Evolutionary conservation across 352 stramenopile species (phyloP).

Genomic region (Phytophthora tubulina): DNA sequence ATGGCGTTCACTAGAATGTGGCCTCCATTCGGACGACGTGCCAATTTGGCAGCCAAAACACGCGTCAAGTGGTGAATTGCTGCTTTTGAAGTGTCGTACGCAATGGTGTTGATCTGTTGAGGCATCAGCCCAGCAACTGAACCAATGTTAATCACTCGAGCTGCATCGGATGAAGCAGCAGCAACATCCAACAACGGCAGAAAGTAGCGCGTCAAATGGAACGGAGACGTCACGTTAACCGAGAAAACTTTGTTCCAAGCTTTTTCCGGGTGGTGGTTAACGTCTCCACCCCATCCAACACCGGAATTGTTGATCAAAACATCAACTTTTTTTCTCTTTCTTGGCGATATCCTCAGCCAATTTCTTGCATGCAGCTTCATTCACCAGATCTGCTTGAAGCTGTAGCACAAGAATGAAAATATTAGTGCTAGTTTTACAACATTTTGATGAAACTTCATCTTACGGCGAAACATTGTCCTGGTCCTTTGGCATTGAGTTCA

Average conservation of each 20-base stretch:
- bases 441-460: not conserved
- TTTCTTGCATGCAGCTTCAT: constrained; percentile 48
- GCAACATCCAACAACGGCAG: constrained; percentile 90
- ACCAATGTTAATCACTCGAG: constrained; percentile 82
- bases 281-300: constrained; percentile 54
- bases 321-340: constrained; percentile 80
- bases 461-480: constrained; percentile 72
- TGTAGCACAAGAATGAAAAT: constrained; percentile 12
- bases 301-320: constrained; percentile 97
- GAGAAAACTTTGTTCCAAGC: constrained; percentile 95
- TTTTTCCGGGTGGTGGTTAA: constrained; percentile 46
- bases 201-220: constrained; percentile 93
- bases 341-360: constrained; percentile 84
- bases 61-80: constrained; percentile 96
- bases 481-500: constrained; percentile 67
- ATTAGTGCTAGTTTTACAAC: constrained; percentile 19
- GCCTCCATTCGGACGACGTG: constrained; percentile 72
- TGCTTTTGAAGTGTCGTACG: constrained; percentile 96
- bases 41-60: constrained; percentile 93
- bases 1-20: constrained; percentile 96
- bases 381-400: constrained; percentile 50
- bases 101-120: constrained; percentile 90
- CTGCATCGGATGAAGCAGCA: constrained; percentile 55
- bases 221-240: constrained; percentile 96
- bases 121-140: constrained; percentile 83